A percentile compares a stretch with the other conserved stretches of the same genome.
Conservation (phyloP, 140 eudicot species). For the Ambrosia hybrid region DNA sequence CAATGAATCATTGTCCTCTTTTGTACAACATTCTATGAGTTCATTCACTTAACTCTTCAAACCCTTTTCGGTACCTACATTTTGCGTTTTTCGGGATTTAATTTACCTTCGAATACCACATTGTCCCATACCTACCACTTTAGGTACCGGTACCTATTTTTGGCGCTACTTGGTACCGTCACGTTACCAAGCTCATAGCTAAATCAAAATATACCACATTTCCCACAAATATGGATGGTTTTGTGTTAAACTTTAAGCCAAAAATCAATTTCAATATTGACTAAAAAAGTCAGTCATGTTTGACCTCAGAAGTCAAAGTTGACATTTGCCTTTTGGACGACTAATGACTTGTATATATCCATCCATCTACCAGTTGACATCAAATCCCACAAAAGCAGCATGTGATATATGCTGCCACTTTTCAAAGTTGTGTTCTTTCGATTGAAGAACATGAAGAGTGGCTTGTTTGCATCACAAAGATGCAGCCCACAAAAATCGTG, state of each 20-base stretch:
- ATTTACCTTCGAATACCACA: too few relatives aligned
- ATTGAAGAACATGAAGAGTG: slow-evolving; percentile 79
- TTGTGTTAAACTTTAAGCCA: not conserved
- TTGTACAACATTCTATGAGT: too few relatives aligned
- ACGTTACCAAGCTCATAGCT: too few relatives aligned
- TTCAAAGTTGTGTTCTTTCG: slow-evolving; percentile 33
- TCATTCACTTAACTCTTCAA: too few relatives aligned
- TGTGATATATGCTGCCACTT: slow-evolving; percentile 83
- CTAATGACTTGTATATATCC: slow-evolving; percentile 47
- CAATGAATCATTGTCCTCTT: too few relatives aligned
- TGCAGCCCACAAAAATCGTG: too few relatives aligned
- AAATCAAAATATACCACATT: too few relatives aligned
- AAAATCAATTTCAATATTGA: not conserved
- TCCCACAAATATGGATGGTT: not conserved
- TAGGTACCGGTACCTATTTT: too few relatives aligned
- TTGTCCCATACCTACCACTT: too few relatives aligned
- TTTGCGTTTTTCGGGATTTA: too few relatives aligned
- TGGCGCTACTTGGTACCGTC: too few relatives aligned
- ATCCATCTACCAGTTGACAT: slow-evolving; percentile 56
- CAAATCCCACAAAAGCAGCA: slow-evolving; percentile 88
- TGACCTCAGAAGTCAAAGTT: not conserved
- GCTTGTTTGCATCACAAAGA: slow-evolving; percentile 26
- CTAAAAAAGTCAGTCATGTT: not conserved
- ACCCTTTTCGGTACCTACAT: too few relatives aligned
- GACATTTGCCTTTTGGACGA: not conserved